Base-by-base conservation (phyloP, 176 grass and related monocot genomes). In the Alopecurus myosuroides region DNA sequence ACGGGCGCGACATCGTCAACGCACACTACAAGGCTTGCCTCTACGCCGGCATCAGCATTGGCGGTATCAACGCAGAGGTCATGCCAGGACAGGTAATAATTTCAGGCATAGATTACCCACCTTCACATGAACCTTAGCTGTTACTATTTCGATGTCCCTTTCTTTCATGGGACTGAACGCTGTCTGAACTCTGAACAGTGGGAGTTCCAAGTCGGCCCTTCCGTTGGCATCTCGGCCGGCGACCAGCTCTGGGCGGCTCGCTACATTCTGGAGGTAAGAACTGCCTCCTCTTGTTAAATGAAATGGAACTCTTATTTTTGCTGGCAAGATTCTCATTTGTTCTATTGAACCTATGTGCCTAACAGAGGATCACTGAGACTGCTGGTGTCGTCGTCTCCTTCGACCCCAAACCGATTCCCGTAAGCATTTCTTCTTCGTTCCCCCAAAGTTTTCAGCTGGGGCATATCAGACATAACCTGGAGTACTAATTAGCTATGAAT, bases 191-290 rank as follows among this genome's bases (percentile, higher is more conserved):
- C 5, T 77, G 19, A 52, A 34, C 57, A 98, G 95, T 98, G 93
- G 95, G 95, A 97, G 79, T 94, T 97, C 62, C 95, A 97, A 69
- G 88, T 97, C 10, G 95, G 95, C 1, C 95, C 95, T 23, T 70
- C 88, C 25, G 90, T 92, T 5, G 92, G 92, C 65, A 65, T 94
- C 64, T 79, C 90, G 0, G 88, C 92, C 6, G 86, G 90, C 22
- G 92, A 97, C 17, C n/a, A 97, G 28, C 20, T 94, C 73, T 97
- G 92, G 95, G 77, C 89, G 63, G 90, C 95, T 33, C 90, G 92
- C 23, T 97, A 94, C 86, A 92, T 97, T 76, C 86, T 97, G 3
- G 95, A 97, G 90, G 95, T 97, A 88, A 31, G n/a, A 44, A 35
- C 31, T 36, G 66, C 60, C 50, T 45, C 29, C 3, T n/a, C 25